Percentiles rank a stretch among this genome's conserved stretches.
These are phyloP conservation scores for Ceratocystis diversiconidia DNA, from an alignment of 2,329 filamentous ascomycete genomes.

Conservation along the genomic window DNA sequence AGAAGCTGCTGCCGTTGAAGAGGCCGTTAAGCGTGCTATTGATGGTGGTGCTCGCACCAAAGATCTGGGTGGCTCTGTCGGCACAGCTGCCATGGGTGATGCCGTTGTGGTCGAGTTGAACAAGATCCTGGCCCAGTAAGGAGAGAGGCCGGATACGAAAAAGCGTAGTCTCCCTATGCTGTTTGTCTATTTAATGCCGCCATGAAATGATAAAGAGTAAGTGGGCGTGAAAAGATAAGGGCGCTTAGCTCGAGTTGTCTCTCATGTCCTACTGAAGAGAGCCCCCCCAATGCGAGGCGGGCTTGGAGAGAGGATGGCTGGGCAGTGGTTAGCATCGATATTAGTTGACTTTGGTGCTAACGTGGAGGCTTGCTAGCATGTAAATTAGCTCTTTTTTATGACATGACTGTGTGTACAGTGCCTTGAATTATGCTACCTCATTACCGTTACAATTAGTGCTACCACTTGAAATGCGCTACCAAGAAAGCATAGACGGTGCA, in stretches of 20 bases:
- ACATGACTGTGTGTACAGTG: not conserved
- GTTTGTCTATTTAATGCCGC: not conserved
- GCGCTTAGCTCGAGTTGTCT: not conserved
- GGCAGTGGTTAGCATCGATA: too few species aligned
- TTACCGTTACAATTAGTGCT: not conserved
- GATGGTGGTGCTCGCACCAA: conserved; percentile 66
- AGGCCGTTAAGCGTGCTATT: conserved; percentile 65
- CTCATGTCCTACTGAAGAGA: not conserved
- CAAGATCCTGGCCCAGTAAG: conserved; percentile 42
- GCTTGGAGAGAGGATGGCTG: not conserved
- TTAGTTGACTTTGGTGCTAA: not conserved
- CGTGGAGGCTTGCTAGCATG: not conserved
- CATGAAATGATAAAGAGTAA: not conserved
- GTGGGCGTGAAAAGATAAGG: not conserved
- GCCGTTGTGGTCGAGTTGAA: conserved; percentile 59
- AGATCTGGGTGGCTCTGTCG: conserved; percentile 67
- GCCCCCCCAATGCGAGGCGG: not conserved
- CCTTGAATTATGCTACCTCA: not conserved
- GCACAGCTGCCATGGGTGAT: conserved; percentile 63
- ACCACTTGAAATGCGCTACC: not conserved
- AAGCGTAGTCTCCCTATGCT: not conserved
- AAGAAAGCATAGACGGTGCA: not conserved
- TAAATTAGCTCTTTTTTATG: not conserved
- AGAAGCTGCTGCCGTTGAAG: conserved; percentile 66
- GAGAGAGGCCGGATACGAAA: not conserved